Evolutionary conservation across 441 rosid genomes (phyloP).

Genomic region (Gossypium davidsonii): DNA sequence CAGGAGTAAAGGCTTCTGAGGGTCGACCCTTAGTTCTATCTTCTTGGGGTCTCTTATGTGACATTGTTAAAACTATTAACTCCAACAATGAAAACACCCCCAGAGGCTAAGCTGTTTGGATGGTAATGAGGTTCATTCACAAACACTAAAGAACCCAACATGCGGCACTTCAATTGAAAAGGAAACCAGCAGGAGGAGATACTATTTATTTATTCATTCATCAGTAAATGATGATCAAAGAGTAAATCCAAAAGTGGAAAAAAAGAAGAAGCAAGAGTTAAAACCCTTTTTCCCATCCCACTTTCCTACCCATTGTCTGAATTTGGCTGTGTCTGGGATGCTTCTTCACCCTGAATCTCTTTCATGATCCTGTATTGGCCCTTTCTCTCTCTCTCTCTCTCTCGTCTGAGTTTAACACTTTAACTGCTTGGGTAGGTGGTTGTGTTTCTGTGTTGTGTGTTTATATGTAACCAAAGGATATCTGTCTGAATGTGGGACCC

Average conservation of each 20-base stretch:
- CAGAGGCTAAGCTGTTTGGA: slow-evolving; percentile 5
- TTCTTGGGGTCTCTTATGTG: slow-evolving; percentile 79
- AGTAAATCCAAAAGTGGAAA: slow-evolving; percentile 22
- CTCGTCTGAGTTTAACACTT: no score
- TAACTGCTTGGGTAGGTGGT: not conserved
- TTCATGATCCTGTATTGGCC: not conserved
- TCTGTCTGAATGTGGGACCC: slow-evolving; percentile 19
- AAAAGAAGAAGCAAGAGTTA: not conserved
- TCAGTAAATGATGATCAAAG: slow-evolving; percentile 12
- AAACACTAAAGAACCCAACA: slow-evolving; percentile 20
- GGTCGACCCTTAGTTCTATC: slow-evolving; percentile 39
- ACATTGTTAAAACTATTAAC: slow-evolving; percentile 43
- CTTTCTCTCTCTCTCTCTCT: not conserved
- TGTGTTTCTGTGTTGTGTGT: not conserved
- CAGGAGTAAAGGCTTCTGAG: slow-evolving; percentile 35
- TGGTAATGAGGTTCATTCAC: not conserved
- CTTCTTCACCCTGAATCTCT: slow-evolving; percentile 21
- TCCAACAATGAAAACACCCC: slow-evolving; percentile 9
- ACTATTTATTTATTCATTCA: not conserved
- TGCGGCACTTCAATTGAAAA: slow-evolving; percentile 12
- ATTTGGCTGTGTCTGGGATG: slow-evolving; percentile 36
- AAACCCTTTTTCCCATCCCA: not conserved
- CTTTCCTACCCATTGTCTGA: slow-evolving; percentile 20
- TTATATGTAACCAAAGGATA: not conserved
- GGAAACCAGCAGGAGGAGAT: not conserved